phyloP scores from a whole-genome alignment of 2,329 filamentous ascomycete species.

The Aureobasidium sp. region DNA sequence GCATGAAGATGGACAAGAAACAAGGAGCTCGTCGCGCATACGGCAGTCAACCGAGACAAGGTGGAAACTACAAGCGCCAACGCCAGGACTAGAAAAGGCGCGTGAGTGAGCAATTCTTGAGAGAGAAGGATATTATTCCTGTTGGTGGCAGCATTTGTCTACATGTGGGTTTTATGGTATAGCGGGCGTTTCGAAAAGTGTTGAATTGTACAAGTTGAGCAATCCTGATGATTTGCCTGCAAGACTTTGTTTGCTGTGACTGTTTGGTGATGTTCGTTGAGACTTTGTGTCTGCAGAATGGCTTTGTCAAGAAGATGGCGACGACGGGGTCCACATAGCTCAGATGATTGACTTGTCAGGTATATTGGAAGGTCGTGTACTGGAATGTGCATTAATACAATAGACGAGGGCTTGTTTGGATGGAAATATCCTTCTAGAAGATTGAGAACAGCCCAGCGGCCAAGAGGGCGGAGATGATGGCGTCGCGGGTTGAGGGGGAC shows the following conservation, averaged over 20 bases:
- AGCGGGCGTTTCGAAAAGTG: constrained; percentile 13
- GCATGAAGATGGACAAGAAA: constrained; percentile 62
- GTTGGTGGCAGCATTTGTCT: background rate
- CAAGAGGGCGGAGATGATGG: constrained; percentile 10
- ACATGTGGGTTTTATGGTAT: background rate
- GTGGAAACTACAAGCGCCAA: constrained; percentile 14
- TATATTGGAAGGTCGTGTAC: background rate
- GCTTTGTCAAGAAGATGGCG: background rate
- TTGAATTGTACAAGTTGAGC: background rate
- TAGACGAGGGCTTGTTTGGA: background rate
- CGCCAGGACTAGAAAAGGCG: constrained; percentile 1
- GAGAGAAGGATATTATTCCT: background rate
- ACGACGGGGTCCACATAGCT: background rate
- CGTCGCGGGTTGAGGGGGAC: background rate
- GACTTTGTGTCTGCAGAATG: background rate
- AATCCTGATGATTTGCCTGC: background rate
- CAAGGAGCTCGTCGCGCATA: constrained; percentile 58
- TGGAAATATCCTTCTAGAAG: background rate
- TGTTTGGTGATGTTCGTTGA: background rate
- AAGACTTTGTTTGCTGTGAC: background rate
- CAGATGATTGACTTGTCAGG: background rate
- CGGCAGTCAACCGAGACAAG: constrained; percentile 67
- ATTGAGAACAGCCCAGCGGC: too few species aligned
- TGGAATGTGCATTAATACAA: background rate
- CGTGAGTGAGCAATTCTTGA: background rate